Evolutionary conservation across 2,329 filamentous ascomycete species (phyloP), one percentile per base, ranked within the genome.

Genomic region (Neofusicoccum laricinum): DNA sequence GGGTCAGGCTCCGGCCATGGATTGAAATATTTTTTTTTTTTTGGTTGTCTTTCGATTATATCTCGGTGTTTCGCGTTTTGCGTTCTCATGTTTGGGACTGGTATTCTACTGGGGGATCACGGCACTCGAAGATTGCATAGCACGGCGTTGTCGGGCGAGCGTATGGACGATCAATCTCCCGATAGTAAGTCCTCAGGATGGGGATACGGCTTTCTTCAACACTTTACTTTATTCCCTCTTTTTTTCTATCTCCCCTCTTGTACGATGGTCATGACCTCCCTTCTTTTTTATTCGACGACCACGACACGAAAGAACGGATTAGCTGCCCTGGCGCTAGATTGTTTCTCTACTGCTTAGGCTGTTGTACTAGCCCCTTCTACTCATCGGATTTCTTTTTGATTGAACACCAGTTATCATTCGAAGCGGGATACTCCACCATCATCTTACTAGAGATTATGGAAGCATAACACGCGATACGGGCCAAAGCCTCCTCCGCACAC

Each of bases 111-210:
- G 55, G 55, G 30, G 15, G 49, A 36, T 59, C 30, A 46, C 55
- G 40, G 41, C 25, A 36, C 30, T 17, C 15, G 21, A 58, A 58
- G 55, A 59, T 59, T 59, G 55, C 55, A 59, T 59, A 59, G 55
- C 55, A 59, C 41, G 55, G 55, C 55, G 55, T 59, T 59, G 55
- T 34, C 43, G 40, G 55, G 36, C 40, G 55, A 59, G 55, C 55
- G 41, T 25, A 46, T 46, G 55, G 25, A 59, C 41, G 40, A n/a
- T 59, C 55, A 46, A 45, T 34, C 55, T 46, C 15, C 40, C 19
- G 40, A 32, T 34, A 8, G 21, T 25, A 59, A 32, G 14, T 14
- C 36, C 14, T 38, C 15, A 14, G 55, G n/a, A 46, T 15, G 55
- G 55, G 41, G 41, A 32, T 4, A 36, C 15, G 25, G 17, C 40